These are phyloP conservation scores for Sporothrix inflata DNA, from an alignment of 2,329 filamentous ascomycete genomes.

Conservation along the genomic window DNA sequence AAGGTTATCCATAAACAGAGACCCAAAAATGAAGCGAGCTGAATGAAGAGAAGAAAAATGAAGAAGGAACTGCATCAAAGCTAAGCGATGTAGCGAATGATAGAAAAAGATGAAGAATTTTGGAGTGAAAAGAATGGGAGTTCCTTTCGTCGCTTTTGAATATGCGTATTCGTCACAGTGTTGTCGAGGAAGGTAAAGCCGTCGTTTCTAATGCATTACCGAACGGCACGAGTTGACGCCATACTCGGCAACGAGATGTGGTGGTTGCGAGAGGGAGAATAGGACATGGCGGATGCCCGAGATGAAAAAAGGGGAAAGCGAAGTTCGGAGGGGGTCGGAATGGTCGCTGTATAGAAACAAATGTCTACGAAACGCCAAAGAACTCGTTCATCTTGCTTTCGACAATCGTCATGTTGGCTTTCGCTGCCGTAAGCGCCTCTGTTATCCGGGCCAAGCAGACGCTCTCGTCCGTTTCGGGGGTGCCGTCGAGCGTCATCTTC, in stretches of 20 bases:
- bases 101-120: background rate
- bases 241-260: background rate
- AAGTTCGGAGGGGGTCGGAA: background rate
- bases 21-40: slow-evolving; percentile 7
- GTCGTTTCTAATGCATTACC: slow-evolving; percentile 30
- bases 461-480: slow-evolving; percentile 65
- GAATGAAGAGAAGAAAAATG: background rate
- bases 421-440: slow-evolving; percentile 70
- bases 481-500: slow-evolving; percentile 76
- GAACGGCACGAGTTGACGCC: background rate
- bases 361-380: slow-evolving; percentile 49
- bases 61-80: background rate
- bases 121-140: background rate
- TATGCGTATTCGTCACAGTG: background rate
- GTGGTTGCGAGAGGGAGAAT: background rate
- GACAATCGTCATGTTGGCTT: slow-evolving; percentile 75
- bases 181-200: slow-evolving; percentile 21
- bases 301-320: background rate
- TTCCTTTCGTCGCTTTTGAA: background rate
- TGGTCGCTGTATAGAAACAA: background rate
- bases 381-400: slow-evolving; percentile 72
- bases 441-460: slow-evolving; percentile 71
- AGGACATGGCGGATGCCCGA: background rate
- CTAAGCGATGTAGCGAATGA: slow-evolving; percentile 9
- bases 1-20: slow-evolving; percentile 1